Percentiles rank a stretch among this genome's conserved stretches.
Evolutionary conservation across 2,329 filamentous ascomycete species (phyloP).

Genomic region (Paramyrothecium sp.): DNA sequence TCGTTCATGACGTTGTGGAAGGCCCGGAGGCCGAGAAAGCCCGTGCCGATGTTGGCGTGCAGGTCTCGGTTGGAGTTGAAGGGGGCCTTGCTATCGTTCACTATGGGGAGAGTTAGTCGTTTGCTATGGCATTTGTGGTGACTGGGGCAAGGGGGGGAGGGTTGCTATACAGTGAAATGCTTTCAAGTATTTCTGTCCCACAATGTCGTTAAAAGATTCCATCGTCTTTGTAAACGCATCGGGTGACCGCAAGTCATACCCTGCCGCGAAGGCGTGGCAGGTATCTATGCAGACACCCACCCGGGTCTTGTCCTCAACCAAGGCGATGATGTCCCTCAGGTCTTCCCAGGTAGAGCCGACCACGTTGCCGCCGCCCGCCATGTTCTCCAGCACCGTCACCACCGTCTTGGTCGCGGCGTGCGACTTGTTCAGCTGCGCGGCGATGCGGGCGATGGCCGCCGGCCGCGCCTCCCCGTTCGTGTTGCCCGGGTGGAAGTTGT

Average conservation of each 20-base stretch:
- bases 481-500: conserved; percentile 96
- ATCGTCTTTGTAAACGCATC: conserved; percentile 73
- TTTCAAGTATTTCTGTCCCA: conserved; percentile 77
- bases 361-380: conserved; percentile 87
- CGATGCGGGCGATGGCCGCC: conserved; percentile 76
- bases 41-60: conserved; percentile 94
- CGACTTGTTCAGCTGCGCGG: conserved; percentile 76
- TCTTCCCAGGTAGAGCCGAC: conserved; percentile 86
- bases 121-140: neutral
- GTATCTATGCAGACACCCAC: conserved; percentile 96
- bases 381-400: conserved; percentile 87
- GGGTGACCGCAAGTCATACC: conserved; percentile 82
- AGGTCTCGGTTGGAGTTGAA: conserved; percentile 79
- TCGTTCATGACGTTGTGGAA: conserved; percentile 93
- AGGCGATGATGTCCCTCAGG: conserved; percentile 76
- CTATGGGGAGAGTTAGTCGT: conserved; percentile 20
- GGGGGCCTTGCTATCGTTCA: conserved; percentile 96
- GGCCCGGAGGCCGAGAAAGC: conserved; percentile 84
- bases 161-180: conserved; percentile 64
- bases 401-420: conserved; percentile 75
- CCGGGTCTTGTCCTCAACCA: conserved; percentile 76
- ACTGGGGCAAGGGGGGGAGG: neutral
- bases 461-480: conserved; percentile 65
- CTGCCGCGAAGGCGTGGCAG: conserved; percentile 92
- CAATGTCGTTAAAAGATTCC: conserved; percentile 69